Evolutionary conservation across 2,329 filamentous ascomycete genomes (phyloP).

Genomic region (Arachnomyces sp.): DNA sequence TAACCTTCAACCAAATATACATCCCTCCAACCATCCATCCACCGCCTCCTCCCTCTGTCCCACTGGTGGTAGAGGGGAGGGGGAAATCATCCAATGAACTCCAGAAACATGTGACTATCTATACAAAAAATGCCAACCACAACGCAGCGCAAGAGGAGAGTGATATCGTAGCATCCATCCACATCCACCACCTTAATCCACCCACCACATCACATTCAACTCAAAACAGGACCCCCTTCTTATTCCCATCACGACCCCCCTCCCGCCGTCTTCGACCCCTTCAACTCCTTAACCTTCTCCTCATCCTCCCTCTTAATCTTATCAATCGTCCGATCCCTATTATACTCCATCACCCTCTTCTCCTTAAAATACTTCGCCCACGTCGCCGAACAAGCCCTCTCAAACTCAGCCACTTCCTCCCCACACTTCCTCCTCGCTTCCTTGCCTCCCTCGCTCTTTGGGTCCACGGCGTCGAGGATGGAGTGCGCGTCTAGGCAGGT

Average conservation of each 20-base stretch:
- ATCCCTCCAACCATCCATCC: too few species aligned
- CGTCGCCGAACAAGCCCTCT: conserved; percentile 75
- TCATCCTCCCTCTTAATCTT: conserved; percentile 67
- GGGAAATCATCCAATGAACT: too few species aligned
- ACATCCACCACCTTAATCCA: conserved; percentile 20
- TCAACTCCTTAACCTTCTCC: conserved; percentile 45
- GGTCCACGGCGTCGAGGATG: conserved; percentile 69
- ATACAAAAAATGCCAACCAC: too few species aligned
- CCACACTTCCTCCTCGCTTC: conserved; percentile 51
- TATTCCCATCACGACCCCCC: too few species aligned
- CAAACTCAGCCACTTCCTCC: conserved; percentile 58
- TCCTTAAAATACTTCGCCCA: conserved; percentile 99
- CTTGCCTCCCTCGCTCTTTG: conserved; percentile 24
- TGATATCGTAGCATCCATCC: too few species aligned
- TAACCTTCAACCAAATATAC: too few species aligned
- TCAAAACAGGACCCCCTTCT: conserved; percentile 3
- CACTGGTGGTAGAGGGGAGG: too few species aligned
- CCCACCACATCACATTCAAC: too few species aligned
- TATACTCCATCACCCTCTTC: conserved; percentile 82
- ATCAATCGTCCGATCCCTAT: conserved; percentile 71
- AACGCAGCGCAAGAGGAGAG: too few species aligned
- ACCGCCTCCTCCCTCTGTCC: too few species aligned
- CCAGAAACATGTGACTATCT: too few species aligned
- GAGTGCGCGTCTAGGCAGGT: conserved; percentile 71
- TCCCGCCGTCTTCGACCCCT: conserved; percentile 33